Base-by-base conservation (phyloP, 352 stramenopile genomes). In the Plasmopara viticola region DNA sequence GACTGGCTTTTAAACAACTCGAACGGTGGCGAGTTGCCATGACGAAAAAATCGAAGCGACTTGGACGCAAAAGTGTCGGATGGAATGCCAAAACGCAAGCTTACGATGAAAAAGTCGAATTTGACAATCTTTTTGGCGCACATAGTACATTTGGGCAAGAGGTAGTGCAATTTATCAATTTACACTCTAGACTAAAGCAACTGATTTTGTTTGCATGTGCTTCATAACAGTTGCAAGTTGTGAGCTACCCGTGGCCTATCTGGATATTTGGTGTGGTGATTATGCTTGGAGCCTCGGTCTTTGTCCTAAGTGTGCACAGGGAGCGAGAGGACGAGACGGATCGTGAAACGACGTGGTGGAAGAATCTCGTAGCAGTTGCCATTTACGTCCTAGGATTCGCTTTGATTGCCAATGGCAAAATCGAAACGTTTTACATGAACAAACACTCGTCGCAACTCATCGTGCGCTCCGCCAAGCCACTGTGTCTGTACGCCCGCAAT, bases 371-470 rank as follows among this genome's bases (percentile, higher is more conserved):
- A 9, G 74, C 70, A 0, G 53, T 63, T 9, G 51, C 74, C 34
- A 70, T 88, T 38, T 85, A 82, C 61, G 13, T 74, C 10, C 38
- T 76, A 29, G 68, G 59, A 2, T 49, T 84, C 8, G 44, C 51
- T 15, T 55, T 88, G 9, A 61, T 83, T 33, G 60, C 58, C 0
- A 86, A 78, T 42, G 74, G 72, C 18, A 68, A 73, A 42, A 69
- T 88, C 2, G 77, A 88, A 54, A 79, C 59, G 5, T 81, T 88
- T 50, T 53, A 72, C 48, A 72, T 88, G 62, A 77, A 69, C 60
- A 74, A 78, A 40, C 70, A 85, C 8, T 18, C 57, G 3, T 59
- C 48, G 5, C 44, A 45, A 0, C 45, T 88, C 12, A 49, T 60
- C 20, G 67, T 88, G 5, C 60, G 61, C 35, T 84, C 74, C 12